Conservation (phyloP, 805 yeast species). For the Cyberlindnera samutprakarnensis region DNA sequence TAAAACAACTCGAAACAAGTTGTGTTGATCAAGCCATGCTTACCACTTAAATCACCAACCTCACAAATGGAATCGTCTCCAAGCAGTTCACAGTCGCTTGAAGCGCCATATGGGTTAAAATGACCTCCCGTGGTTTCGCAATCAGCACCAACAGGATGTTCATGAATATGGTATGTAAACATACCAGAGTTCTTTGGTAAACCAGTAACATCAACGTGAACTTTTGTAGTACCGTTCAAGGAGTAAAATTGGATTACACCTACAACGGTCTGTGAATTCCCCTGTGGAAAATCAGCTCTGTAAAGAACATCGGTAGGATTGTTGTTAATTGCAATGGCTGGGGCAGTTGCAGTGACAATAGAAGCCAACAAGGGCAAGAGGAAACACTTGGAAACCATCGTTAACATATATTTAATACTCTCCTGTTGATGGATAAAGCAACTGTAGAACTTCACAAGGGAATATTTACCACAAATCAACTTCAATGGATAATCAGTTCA, state of each 20-base stretch:
- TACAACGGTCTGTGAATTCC: conserved; percentile 27
- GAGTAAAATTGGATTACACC: conserved; percentile 56
- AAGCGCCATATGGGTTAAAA: conserved; percentile 58
- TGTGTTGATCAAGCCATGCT: conserved; percentile 65
- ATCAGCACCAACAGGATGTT: conserved; percentile 40
- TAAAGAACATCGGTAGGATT: conserved; percentile 22
- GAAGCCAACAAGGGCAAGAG: conserved; percentile 9
- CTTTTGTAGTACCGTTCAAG: conserved; percentile 53
- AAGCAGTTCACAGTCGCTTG: conserved; percentile 41
- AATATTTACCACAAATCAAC: no score
- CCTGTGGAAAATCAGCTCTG: conserved; percentile 25
- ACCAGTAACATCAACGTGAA: conserved; percentile 64
- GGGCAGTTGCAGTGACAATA: conserved; percentile 4
- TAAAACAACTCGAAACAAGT: conserved; percentile 61
- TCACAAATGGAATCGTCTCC: conserved; percentile 51
- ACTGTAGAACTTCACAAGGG: no score
- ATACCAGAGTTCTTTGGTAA: conserved; percentile 63
- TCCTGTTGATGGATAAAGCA: no score
- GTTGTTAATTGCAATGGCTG: conserved; percentile 11
- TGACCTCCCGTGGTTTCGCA: conserved; percentile 52
- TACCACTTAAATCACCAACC: conserved; percentile 73
- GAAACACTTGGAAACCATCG: conserved; percentile 10
- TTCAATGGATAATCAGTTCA: no score
- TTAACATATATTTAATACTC: no score
- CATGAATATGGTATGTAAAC: conserved; percentile 63